Evolutionary conservation across 75 land plant species (phyloP), one percentile per base, ranked within the genome.

Genomic region (Pinus tabuliformis): DNA sequence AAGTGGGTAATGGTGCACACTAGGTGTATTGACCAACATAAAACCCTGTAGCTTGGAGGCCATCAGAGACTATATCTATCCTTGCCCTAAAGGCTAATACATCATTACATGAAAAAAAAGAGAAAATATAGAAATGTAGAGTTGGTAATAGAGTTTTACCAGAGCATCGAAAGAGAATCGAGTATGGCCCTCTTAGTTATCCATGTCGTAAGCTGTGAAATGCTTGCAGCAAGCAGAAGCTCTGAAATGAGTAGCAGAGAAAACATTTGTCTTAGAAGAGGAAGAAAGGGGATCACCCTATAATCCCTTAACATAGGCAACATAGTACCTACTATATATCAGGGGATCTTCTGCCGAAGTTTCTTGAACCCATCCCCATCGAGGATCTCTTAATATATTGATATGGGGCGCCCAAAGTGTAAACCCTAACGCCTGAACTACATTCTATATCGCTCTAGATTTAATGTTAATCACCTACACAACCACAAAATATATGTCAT

Each of bases 141-240:
- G 39, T 37, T 37, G 0, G 39, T 3, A 37, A 37, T 37, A 3
- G 39, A 37, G 39, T 1, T 37, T 86, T 83, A 94, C 99, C 72
- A 60, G 15, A 6, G 95, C 99, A 83, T 97, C 79, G 78, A 97
- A 97, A 21, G 68, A 74, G 63, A 70, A 94, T 8, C 99, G 87
- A 57, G 73, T 81, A 22, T 57, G 65, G 42, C 92, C 93, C 7
- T 89, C 76, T 98, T 98, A 97, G n/a, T 77, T 76, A 21, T 97
- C 98, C 65, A 97, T 62, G 80, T 97, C 99, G 75, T 97, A 95
- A 8, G 99, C 99, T 37, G 99, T 97, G 85, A 92, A 94, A 78
- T 97, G 99, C 80, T 97, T 97, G 86, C 99, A 97, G 75, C 99
- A 97, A 60, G 99, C 99, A 7, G 99, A 95, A 37, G 92, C 91